Evolutionary conservation across 1,139 yeast species (phyloP).

Genomic region (Pneumocystis jirovecii): DNA sequence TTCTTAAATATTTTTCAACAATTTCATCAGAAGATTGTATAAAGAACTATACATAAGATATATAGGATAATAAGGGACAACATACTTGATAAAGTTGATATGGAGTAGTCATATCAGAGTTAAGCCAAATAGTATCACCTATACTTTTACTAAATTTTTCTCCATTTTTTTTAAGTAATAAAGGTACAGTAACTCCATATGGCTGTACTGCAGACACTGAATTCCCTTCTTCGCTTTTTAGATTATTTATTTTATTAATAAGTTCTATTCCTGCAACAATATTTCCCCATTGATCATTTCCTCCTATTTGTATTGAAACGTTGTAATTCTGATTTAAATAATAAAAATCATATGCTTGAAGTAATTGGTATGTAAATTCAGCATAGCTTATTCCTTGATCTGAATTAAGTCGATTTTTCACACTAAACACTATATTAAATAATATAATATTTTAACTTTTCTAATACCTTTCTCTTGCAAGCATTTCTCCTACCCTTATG

Average conservation of each 20-base stretch:
- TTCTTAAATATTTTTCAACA: constrained; percentile 49
- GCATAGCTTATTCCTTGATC: constrained; percentile 73
- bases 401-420: constrained; percentile 54
- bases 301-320: constrained; percentile 70
- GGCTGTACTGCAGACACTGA: constrained; percentile 21
- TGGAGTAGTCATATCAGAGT: constrained; percentile 54
- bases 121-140: constrained; percentile 89
- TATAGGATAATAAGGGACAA: not conserved
- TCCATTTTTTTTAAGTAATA: constrained; percentile 76
- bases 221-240: constrained; percentile 3
- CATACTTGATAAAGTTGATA: constrained; percentile 61
- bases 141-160: constrained; percentile 95
- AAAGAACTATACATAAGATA: constrained; percentile 32
- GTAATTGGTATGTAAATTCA: constrained; percentile 80
- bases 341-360: constrained; percentile 91
- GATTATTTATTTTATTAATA: constrained; percentile 42
- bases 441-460: not conserved
- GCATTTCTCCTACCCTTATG: constrained; percentile 74
- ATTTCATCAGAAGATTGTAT: constrained; percentile 68
- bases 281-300: constrained; percentile 97
- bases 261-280: constrained; percentile 92
- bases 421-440: constrained; percentile 25
- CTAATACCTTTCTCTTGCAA: constrained; percentile 51
- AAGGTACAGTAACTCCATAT: constrained; percentile 78
- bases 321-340: constrained; percentile 47